Base-by-base conservation (phyloP, 768 basidiomycete genomes). In the Leucocoprinus sp. region DNA sequence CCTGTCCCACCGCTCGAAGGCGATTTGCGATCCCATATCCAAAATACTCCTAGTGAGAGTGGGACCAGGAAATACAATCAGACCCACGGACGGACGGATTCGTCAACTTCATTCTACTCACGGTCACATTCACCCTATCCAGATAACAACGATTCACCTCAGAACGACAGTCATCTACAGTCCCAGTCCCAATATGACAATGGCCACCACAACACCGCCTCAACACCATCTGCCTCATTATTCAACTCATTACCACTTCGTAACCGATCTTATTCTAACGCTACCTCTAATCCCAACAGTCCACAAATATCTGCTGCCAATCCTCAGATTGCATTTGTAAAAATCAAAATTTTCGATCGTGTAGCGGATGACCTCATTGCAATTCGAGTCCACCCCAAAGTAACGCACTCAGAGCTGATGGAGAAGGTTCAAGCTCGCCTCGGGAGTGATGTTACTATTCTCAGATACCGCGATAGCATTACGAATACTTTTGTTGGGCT, bases 281-380 rank as follows among this genome's bases (percentile, higher is more conserved):
- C 75, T 3, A 60, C 63, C 7, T 54, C 60, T 11, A 80, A 82
- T 50, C 55, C 78, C 43, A 86, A 79, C 55, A 76, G 68, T 23
- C 85, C 86, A 8, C 71, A 81, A 17, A 84, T 90, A 55, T 90
- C 87, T 40, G 78, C 82, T 14, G 75, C 74, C 36, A 87, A 86
- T 51, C 79, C 82, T 4, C 83, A 88, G 57, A 80, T 82, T 11
- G 87, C 93, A 18, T 98, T 93, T 64, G 76, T 98, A 54, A 99
- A 98, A 68, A 96, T 99, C 68, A 99, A 99, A 67, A 91, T 99
- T 36, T 96, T 96, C 61, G 89, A 96, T 65, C 79, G 88, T 29
- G 73, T 84, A 45, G 84, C 91, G 19, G 93, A 98, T 59, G 96
- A 99, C 62, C 69, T 98, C 44, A 92, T 98, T 52, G 96, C 96